Evolutionary conservation across 306 rosid species (phyloP).

Genomic region (Ziziphus jujuba): DNA sequence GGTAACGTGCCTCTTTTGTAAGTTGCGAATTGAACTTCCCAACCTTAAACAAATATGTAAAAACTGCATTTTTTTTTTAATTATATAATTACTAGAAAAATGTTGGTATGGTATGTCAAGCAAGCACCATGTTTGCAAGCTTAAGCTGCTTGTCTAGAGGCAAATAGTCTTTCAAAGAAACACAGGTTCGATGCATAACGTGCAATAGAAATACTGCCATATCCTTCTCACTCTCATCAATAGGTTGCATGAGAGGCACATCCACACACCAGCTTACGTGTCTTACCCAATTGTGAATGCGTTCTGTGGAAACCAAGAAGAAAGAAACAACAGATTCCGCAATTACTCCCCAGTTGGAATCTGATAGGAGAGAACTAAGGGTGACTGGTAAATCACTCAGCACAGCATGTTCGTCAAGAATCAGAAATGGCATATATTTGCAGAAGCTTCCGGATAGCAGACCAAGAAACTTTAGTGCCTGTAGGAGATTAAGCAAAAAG

Average conservation of each 20-base stretch:
- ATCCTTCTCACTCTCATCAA: constrained; percentile 71
- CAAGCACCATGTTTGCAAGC: constrained; percentile 61
- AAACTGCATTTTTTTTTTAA: too few species aligned
- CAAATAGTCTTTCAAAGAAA: constrained; percentile 58
- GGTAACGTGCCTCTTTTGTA: too few species aligned
- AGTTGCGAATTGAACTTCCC: too few species aligned
- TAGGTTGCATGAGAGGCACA: constrained; percentile 41
- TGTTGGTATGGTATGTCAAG: constrained; percentile 24
- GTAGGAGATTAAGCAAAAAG: constrained; percentile 21
- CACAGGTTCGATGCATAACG: constrained; percentile 61
- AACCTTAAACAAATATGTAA: too few species aligned
- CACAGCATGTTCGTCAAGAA: constrained; percentile 56
- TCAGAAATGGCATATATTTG: constrained; percentile 86
- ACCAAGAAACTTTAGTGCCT: constrained; percentile 76
- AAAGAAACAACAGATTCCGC: constrained; percentile 53
- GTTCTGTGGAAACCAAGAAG: constrained; percentile 65
- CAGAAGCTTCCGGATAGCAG: constrained; percentile 73
- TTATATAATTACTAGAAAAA: too few species aligned
- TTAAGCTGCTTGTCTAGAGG: constrained; percentile 79
- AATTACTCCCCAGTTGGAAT: constrained; percentile 49
- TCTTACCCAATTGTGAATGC: constrained; percentile 53
- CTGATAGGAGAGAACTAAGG: constrained; percentile 64
- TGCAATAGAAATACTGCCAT: constrained; percentile 46
- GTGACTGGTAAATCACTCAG: constrained; percentile 78
- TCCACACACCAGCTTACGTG: constrained; percentile 30